Evolutionary conservation across 2,329 filamentous ascomycete species (phyloP).

Genomic region (Talaromyces amestolkiae): DNA sequence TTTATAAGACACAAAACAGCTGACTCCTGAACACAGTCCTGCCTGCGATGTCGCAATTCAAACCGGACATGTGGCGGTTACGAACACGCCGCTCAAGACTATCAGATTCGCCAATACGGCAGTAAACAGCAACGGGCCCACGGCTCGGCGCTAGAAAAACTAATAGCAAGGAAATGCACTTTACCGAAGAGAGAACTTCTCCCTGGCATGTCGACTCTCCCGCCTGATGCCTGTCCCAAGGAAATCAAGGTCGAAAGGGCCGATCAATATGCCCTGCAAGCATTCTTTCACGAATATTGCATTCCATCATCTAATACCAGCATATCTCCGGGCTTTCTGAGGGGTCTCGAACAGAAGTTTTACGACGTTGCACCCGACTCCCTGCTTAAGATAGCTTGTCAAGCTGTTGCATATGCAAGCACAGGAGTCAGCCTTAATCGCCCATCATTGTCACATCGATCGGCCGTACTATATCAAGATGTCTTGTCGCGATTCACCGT

Average conservation of each 20-base stretch:
- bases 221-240: neutral
- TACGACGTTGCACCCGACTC: neutral
- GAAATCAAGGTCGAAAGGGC: conserved; percentile 1
- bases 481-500: neutral
- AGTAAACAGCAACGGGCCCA: neutral
- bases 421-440: conserved; percentile 4
- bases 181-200: conserved; percentile 4
- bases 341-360: neutral
- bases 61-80: conserved; percentile 14
- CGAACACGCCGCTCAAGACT: neutral
- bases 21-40: conserved; percentile 3
- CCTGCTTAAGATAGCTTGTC: neutral
- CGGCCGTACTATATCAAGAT: neutral
- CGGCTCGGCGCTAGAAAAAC: neutral
- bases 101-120: conserved; percentile 13
- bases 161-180: conserved; percentile 12
- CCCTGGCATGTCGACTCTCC: neutral
- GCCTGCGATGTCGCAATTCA: conserved; percentile 10
- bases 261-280: conserved; percentile 4
- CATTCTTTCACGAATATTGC: conserved; percentile 14
- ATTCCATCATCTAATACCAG: neutral
- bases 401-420: conserved; percentile 1
- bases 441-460: neutral
- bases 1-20: neutral
- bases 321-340: neutral